Conservation (phyloP, 768 basidiomycete species). For the Suillus luteus region DNA sequence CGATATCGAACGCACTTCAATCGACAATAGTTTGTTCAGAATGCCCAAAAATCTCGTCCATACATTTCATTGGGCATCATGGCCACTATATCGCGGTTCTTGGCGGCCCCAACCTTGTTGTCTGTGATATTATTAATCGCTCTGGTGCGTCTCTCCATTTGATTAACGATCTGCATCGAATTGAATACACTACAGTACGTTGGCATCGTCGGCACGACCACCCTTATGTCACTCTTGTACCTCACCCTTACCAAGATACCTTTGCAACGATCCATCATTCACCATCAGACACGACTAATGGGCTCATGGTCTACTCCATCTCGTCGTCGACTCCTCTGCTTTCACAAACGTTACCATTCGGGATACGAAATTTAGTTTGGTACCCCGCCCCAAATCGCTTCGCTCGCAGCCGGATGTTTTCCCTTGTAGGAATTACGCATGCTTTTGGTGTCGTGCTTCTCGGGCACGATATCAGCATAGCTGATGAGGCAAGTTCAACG, state of each 20-base stretch:
- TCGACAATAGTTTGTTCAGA: conserved; percentile 63
- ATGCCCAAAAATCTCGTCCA: conserved; percentile 44
- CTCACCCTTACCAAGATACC: conserved; percentile 56
- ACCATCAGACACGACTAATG: conserved; percentile 33
- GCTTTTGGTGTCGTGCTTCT: conserved; percentile 67
- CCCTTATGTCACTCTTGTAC: conserved; percentile 47
- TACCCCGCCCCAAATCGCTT: conserved; percentile 38
- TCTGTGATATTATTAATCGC: conserved; percentile 74
- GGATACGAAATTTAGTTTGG: conserved; percentile 51
- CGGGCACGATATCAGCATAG: conserved; percentile 54
- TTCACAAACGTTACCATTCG: conserved; percentile 58
- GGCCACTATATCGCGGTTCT: conserved; percentile 71
- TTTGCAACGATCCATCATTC: conserved; percentile 58
- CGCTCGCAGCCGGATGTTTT: conserved; percentile 41
- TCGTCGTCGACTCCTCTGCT: conserved; percentile 47
- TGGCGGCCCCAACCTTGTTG: conserved; percentile 49
- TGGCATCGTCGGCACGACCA: conserved; percentile 52
- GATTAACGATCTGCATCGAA: conserved; percentile 4
- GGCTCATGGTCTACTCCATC: conserved; percentile 50
- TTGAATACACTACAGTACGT: conserved; percentile 43
- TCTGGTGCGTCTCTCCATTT: conserved; percentile 48
- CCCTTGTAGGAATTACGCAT: conserved; percentile 69
- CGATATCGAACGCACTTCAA: conserved; percentile 57
- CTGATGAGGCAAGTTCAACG: conserved; percentile 46
- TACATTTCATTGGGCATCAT: conserved; percentile 67